Evolutionary conservation across 352 stramenopile species (phyloP), one percentile per base, ranked within the genome.

Genomic region (Globisporangium irregulare): DNA sequence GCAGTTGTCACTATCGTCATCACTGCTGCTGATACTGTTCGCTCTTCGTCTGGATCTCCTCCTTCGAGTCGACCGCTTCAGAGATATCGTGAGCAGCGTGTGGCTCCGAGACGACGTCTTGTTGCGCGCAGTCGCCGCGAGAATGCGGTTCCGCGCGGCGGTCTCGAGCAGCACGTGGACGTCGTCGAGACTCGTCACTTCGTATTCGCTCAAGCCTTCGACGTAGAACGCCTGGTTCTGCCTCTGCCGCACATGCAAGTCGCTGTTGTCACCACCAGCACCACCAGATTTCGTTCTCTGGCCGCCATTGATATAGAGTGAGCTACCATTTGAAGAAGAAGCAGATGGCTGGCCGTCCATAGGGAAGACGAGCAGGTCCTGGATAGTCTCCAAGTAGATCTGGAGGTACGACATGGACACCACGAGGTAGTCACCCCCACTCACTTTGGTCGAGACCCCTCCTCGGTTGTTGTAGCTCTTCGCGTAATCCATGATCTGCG

Each of bases 331-430:
- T 43, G 25, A 50, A n/a, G 4, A 50, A 20, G 9, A 43, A 3
- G 38, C 15, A 32, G 14, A 41, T 29, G 22, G 8, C n/a, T 36
- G n/a, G 50, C 50, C 41, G 22, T 63, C 51, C 48, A 67, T n/a
- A 5, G 74, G 55, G 9, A 81, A 62, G 12, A 76, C 70, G 10
- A 90, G 51, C 32, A 90, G 66, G 58, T 93, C 82, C 71, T 93
- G 80, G 54, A 93, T 74, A 9, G 68, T 86, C 57, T 91, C 82
- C n/a, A 93, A 77, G 43, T 93, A 91, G 68, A 93, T 93, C 59
- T 91, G 82, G 24, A 90, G 55, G 58, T 91, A 91, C 18, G 78
- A 87, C 69, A 93, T 80, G 10, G 71, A 74, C 46, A 79, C 67
- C 0, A 79, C 59, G 0, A 76, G 64, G 41, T 50, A 48, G 18